Evolutionary conservation across 2,329 filamentous ascomycete genomes (phyloP), one percentile per base, ranked within the genome.

Genomic region (Nannizzia gypsea): DNA sequence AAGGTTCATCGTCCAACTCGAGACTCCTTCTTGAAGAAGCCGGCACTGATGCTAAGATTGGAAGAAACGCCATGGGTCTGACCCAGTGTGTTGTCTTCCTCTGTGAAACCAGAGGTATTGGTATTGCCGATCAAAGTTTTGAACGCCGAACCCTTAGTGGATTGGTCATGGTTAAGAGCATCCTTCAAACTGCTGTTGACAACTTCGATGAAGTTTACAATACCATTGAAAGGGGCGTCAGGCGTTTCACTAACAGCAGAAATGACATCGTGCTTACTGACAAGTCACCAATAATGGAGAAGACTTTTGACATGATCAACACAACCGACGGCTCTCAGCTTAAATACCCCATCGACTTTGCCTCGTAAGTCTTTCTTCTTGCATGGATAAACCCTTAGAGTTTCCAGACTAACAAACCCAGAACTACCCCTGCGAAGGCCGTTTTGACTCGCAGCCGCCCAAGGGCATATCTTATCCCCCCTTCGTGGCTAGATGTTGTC

Each of bases 41-140:
- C 2, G 58, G 58, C 8, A 59, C 44, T 31, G 58, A 59, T 26
- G 58, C 58, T 24, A 59, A 59, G 46, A 59, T 59, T 13, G 58
- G 58, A n/a, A 55, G 58, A 59, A 59, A 59, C 36, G 58, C 58
- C 6, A 59, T 59, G 58, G 58, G 22, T 11, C 22, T 59, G 31
- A 40, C 58, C 31, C 58, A 59, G 28, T 38, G 58, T 28, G 31
- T 59, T 48, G 48, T 36, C 20, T 54, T 59, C 46, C 58, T 59
- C 28, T 59, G 58, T 26, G 58, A 59, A 24, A 59, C 58, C n/a
- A 42, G 58, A 20, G 58, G 58, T 11, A 59, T 59, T 13, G 58
- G 58, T 31, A 22, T 54, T 20, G 58, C 58, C n/a, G 58, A 55
- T 28, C 58, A 59, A 20, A 46, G 55, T 42, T 54, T 59, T 8